A percentile compares a stretch with the other conserved stretches of the same genome.
These are phyloP conservation scores for Gillenia trifoliata DNA, from an alignment of 306 rosid species.

Conservation along the genomic window DNA sequence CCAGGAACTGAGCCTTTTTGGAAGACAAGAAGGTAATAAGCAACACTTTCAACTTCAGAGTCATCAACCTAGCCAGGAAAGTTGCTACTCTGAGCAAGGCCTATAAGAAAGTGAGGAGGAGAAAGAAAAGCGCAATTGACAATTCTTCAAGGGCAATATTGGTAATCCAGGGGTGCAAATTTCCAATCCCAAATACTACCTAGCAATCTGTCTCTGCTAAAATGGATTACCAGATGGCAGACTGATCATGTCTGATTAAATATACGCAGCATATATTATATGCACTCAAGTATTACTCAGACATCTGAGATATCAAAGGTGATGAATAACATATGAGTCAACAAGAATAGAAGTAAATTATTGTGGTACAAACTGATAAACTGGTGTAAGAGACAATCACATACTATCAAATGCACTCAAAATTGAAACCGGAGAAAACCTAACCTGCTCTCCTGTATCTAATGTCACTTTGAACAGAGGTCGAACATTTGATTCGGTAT, in stretches of 20 bases:
- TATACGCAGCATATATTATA: neutral
- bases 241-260: too few relatives aligned
- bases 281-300: neutral
- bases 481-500: conserved; percentile 65
- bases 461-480: conserved; percentile 83
- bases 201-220: neutral
- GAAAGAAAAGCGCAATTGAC: neutral
- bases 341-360: neutral
- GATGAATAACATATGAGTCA: neutral
- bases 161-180: neutral
- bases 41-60: neutral
- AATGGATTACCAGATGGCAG: neutral
- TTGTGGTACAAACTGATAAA: neutral
- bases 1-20: neutral
- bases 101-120: neutral
- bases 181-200: neutral
- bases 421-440: conserved; percentile 10
- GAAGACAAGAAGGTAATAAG: neutral
- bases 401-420: conserved; percentile 8
- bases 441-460: conserved; percentile 88
- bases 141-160: neutral
- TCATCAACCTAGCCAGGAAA: neutral
- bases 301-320: neutral
- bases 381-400: neutral
- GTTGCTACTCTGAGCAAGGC: neutral